Base-by-base conservation (phyloP, 495 filamentous ascomycete species). In the Penicillium alfredii region DNA sequence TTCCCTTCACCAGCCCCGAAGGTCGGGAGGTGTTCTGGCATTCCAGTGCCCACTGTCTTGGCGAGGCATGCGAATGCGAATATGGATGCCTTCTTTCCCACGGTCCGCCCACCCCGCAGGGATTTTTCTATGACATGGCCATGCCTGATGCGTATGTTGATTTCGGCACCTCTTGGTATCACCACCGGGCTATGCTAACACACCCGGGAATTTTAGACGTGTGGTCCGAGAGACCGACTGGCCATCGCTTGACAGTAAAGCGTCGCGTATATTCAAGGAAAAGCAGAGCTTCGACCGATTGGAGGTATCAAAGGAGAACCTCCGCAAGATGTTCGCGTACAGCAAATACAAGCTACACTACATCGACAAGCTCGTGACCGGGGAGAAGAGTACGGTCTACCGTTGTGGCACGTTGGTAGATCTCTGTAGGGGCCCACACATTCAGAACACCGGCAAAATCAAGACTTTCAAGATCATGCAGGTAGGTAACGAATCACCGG, bases 51-150 rank as follows among this genome's bases (percentile, higher is more conserved):
- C 92, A 98, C 60, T 74, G 86, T 37, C 77, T 98, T n/a, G 92
- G 92, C 38, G 90, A 96, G 60, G 87, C 88, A 30, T 84, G 80
- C 25, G 93, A 98, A 60, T 76, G 81, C 44, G 76, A 88, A 45
- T 98, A 84, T 57, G 84, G 83, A 29, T 96, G 88, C 64, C 78
- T 88, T 40, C 73, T 98, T 30, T 94, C 86, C 46, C 88, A 94
- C 52, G 92, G 92, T 6, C 92, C 92, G 13, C 92, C 89, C 6
- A 86, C 86, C 20, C 80, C 89, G 9, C 81, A 89, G 61, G 92
- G 93, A 22, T 98, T 97, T 74, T 97, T 93, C 71, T 97, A 97
- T 61, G 90, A 98, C 55, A 95, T 97, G 88, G 81, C 80, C 10
- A 74, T 95, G 13, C 81, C 82, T 15, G 83, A 78, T 15, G 77